phyloP scores from a whole-genome alignment of 441 rosid species.

The Breynia disticha region DNA sequence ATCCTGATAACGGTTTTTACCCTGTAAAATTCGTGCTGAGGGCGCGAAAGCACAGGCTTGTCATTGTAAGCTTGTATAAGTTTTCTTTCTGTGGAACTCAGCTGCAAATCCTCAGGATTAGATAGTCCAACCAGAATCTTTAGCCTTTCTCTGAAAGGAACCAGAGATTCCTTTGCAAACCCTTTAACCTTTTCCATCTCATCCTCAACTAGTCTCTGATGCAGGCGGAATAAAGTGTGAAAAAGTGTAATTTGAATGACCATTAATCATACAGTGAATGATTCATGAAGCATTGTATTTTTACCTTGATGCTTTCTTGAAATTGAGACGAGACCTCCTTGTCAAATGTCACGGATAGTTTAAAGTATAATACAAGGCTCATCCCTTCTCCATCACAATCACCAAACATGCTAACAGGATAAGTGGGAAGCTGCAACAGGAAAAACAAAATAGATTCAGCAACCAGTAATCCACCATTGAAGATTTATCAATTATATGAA shows the following conservation, averaged over 20 bases:
- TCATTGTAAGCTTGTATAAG: conserved; percentile 91
- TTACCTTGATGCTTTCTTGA: conserved; percentile 69
- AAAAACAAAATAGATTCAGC: conserved; percentile 79
- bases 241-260: no score
- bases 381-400: conserved; percentile 88
- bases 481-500: no score
- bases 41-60: conserved; percentile 93
- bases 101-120: conserved; percentile 71
- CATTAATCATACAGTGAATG: neutral
- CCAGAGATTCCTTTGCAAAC: conserved; percentile 54
- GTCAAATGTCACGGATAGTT: conserved; percentile 56
- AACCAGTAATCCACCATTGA: conserved; percentile 3
- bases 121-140: conserved; percentile 86
- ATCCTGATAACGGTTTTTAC: no score
- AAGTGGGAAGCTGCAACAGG: conserved; percentile 64
- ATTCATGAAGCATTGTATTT: conserved; percentile 8
- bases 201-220: conserved; percentile 62
- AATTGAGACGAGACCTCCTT: conserved; percentile 60
- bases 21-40: conserved; percentile 64
- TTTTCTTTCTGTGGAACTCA: conserved; percentile 76
- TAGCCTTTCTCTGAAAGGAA: conserved; percentile 67
- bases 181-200: conserved; percentile 81
- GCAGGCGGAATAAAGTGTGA: neutral
- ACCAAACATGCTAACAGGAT: no score
- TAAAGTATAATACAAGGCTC: conserved; percentile 69